These are phyloP conservation scores for Russula griseocarnosa DNA, from an alignment of 768 basidiomycete species.

Conservation along the genomic window DNA sequence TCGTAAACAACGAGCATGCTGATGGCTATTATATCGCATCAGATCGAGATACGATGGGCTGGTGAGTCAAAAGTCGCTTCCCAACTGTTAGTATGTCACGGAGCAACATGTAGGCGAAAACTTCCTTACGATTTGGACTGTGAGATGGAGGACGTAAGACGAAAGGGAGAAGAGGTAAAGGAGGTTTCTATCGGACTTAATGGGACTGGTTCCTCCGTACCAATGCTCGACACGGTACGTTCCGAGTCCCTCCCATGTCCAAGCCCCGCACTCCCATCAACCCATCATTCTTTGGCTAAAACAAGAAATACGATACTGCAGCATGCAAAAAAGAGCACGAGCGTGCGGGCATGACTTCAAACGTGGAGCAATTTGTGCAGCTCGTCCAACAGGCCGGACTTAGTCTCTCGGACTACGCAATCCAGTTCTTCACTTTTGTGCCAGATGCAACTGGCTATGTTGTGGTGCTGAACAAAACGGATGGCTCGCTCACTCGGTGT, in stretches of 20 bases:
- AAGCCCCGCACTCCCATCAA: neutral
- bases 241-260: neutral
- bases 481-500: conserved; percentile 6
- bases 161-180: conserved; percentile 12
- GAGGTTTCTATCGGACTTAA: conserved; percentile 18
- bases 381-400: conserved; percentile 2
- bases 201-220: conserved; percentile 24
- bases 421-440: conserved; percentile 19
- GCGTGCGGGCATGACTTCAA: neutral
- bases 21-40: conserved; percentile 15
- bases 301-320: neutral
- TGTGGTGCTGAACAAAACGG: conserved; percentile 12
- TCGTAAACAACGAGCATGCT: neutral
- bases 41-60: neutral
- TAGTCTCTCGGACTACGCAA: conserved; percentile 3
- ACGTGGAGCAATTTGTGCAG: conserved; percentile 13
- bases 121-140: conserved; percentile 15
- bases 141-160: conserved; percentile 9
- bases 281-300: neutral
- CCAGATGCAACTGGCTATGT: conserved; percentile 15
- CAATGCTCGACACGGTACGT: conserved; percentile 15
- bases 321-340: conserved; percentile 13
- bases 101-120: conserved; percentile 1
- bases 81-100: neutral
- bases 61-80: conserved; percentile 11